Evolutionary conservation across 768 basidiomycete genomes (phyloP).

Genomic region (Paxillus involutus): DNA sequence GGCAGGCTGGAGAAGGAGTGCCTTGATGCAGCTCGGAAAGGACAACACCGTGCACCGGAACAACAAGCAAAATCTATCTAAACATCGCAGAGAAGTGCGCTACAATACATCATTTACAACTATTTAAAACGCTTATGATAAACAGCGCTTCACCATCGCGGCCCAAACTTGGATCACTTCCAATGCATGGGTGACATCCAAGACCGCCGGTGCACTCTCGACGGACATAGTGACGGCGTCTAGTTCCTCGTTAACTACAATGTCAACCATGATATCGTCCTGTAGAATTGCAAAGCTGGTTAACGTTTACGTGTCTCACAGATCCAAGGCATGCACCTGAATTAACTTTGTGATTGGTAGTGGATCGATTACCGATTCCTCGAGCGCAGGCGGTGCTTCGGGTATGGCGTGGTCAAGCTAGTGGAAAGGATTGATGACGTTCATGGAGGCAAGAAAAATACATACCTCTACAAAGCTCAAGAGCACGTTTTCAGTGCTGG

Average conservation of each 20-base stretch:
- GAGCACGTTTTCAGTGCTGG: conserved; percentile 12
- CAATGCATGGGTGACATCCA: conserved; percentile 14
- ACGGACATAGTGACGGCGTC: conserved; percentile 21
- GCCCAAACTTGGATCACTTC: conserved; percentile 22
- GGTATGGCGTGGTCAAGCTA: conserved; percentile 40
- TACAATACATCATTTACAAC: not conserved
- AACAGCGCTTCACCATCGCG: conserved; percentile 13
- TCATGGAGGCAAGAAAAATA: not conserved
- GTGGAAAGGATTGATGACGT: not conserved
- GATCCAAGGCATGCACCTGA: conserved; percentile 19
- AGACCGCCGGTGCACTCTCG: conserved; percentile 16
- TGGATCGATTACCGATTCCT: conserved; percentile 13
- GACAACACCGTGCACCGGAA: conserved; percentile 27
- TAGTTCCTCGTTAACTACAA: conserved; percentile 19
- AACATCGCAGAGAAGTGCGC: conserved; percentile 2
- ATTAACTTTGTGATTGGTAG: conserved; percentile 23
- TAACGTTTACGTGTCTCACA: not conserved
- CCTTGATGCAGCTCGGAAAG: conserved; percentile 72
- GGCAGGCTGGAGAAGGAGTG: conserved; percentile 75
- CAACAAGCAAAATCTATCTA: not conserved
- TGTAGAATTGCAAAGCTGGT: conserved; percentile 6
- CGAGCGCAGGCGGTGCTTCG: not conserved
- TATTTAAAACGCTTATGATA: conserved; percentile 5
- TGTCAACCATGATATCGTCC: conserved; percentile 37
- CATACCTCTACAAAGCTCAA: conserved; percentile 37